Evolutionary conservation across 2,329 filamentous ascomycete genomes (phyloP), one percentile per base, ranked within the genome.

Genomic region (Monilinia fructigena): DNA sequence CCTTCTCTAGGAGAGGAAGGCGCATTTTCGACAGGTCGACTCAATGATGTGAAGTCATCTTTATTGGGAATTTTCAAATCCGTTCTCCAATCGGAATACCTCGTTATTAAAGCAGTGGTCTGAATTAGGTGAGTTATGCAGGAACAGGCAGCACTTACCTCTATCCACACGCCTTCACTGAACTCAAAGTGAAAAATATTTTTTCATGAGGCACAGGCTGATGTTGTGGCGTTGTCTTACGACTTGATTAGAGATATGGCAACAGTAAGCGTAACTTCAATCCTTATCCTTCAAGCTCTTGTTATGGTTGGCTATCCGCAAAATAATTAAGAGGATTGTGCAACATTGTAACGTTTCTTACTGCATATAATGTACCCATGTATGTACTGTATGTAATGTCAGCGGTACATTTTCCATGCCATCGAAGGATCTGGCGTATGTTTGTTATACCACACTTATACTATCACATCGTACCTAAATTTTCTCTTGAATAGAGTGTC

Each of bases 231-330:
- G 42, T 59, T n/a, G 45, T 65, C 55, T 65, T 54, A 65, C 63
- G 48, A 64, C 53, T 55, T 26, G 31, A 55, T 50, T 64, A 72
- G 68, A 71, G 62, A 66, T 68, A 20, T 71, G 69, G 70, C 68
- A 71, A 58, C 68, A 68, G 68, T 68, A 63, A 68, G 65, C 55
- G 38, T 45, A 53, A 42, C 40, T 31, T 53, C n/a, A 18, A n/a
- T 40, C 18, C 26, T n/a, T 16, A 4, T 40, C 55, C 40, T 28
- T 31, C 45, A 26, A 42, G 20, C 18, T 45, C 38, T 28, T 5
- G 14, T 63, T 42, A 12, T 48, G 14, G 42, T 38, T 60, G 14
- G 40, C 26, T 18, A 8, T 35, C 45, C 56, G 28, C 42, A 42
- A 47, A 16, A 23, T 50, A 7, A 10, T 28, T 8, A 48, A 48